Percentiles rank a stretch among this genome's conserved stretches.
These are phyloP conservation scores for Royoungia palumana DNA, from an alignment of 768 basidiomycete genomes.

Conservation along the genomic window DNA sequence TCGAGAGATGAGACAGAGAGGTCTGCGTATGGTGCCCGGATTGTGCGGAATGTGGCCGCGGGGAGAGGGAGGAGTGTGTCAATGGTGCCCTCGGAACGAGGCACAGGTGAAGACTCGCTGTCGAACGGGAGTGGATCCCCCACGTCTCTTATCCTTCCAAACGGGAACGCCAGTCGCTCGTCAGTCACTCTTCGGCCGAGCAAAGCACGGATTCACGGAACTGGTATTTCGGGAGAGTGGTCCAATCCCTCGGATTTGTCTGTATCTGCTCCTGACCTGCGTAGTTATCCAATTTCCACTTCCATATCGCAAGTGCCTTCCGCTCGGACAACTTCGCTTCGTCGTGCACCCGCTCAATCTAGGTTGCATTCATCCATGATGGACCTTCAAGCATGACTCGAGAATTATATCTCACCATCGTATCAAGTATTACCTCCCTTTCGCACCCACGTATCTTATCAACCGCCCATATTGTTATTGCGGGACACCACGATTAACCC, in stretches of 20 bases:
- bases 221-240: slow-evolving; percentile 4
- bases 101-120: slow-evolving; percentile 12
- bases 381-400: slow-evolving; percentile 26
- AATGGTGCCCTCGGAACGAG: slow-evolving; percentile 30
- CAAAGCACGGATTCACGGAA: slow-evolving; percentile 9
- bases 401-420: slow-evolving; percentile 17
- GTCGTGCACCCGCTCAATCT: slow-evolving; percentile 10
- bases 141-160: slow-evolving; percentile 14
- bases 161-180: slow-evolving; percentile 22
- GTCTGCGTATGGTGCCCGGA: slow-evolving; percentile 41
- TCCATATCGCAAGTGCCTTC: slow-evolving; percentile 11
- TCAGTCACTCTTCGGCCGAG: slow-evolving; percentile 22
- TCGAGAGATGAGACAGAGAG: slow-evolving; percentile 17
- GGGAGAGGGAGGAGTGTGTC: slow-evolving; percentile 42
- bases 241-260: slow-evolving; percentile 17
- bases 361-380: slow-evolving; percentile 14
- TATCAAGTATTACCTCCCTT: slow-evolving; percentile 12
- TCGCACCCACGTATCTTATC: slow-evolving; percentile 18
- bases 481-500: background rate
- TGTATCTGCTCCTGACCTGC: slow-evolving; percentile 27
- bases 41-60: slow-evolving; percentile 55
- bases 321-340: slow-evolving; percentile 4
- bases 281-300: slow-evolving; percentile 7
- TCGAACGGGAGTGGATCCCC: slow-evolving; percentile 11
- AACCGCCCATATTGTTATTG: background rate